Conservation (phyloP, 2,329 filamentous ascomycete genomes). For the Periglandula ipomoeae region DNA sequence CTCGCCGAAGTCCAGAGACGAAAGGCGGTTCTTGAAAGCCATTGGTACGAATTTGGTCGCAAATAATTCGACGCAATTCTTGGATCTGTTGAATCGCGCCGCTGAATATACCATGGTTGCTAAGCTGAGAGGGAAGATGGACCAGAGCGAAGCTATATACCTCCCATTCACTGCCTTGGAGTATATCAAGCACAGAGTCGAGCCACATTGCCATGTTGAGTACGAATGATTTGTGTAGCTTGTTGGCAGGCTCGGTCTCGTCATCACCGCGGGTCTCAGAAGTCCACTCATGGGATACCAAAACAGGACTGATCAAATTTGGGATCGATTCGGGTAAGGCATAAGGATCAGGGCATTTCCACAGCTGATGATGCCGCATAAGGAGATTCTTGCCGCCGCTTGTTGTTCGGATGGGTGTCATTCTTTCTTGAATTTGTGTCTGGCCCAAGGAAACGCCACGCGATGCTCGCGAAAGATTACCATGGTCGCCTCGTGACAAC, state of each 20-base stretch:
- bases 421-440: slow-evolving; percentile 33
- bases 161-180: slow-evolving; percentile 78
- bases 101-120: slow-evolving; percentile 79
- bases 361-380: slow-evolving; percentile 40
- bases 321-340: slow-evolving; percentile 42
- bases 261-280: slow-evolving; percentile 7
- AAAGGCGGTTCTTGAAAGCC: slow-evolving; percentile 73
- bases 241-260: slow-evolving; percentile 17
- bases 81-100: slow-evolving; percentile 66
- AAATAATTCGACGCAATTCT: slow-evolving; percentile 65
- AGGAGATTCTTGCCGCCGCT: slow-evolving; percentile 27
- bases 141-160: slow-evolving; percentile 84
- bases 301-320: slow-evolving; percentile 38
- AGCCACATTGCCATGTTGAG: slow-evolving; percentile 62
- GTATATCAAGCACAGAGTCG: slow-evolving; percentile 64
- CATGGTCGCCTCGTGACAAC: slow-evolving; percentile 34
- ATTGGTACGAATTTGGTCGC: slow-evolving; percentile 71
- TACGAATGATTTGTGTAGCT: slow-evolving; percentile 24
- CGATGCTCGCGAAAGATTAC: slow-evolving; percentile 27
- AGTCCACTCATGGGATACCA: slow-evolving; percentile 30
- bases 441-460: slow-evolving; percentile 47
- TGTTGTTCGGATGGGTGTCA: slow-evolving; percentile 29
- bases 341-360: slow-evolving; percentile 48
- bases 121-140: slow-evolving; percentile 77
- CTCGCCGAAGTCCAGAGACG: slow-evolving; percentile 71